These are phyloP conservation scores for Alternaria conjuncta DNA, from an alignment of 2,329 filamentous ascomycete species.

Conservation along the genomic window DNA sequence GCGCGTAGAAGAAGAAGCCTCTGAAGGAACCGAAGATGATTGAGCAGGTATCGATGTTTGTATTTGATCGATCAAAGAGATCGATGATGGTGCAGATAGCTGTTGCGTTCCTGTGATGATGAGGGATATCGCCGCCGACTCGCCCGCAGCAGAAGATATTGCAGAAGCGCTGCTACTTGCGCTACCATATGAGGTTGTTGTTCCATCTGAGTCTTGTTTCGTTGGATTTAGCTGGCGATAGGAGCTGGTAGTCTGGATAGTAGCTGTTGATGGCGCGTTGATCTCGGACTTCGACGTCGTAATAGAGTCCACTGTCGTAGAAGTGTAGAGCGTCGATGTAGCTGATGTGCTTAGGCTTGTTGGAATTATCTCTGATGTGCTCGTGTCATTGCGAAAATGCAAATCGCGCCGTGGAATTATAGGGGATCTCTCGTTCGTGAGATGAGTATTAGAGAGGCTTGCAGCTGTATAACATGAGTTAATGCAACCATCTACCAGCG, in stretches of 20 bases:
- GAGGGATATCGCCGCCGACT: not conserved
- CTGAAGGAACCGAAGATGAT: not conserved
- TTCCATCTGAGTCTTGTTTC: not conserved
- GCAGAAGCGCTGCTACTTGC: not conserved
- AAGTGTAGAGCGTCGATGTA: not conserved
- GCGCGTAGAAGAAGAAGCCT: not conserved
- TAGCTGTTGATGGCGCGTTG: not conserved
- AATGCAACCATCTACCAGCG: not conserved
- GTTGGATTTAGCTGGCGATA: not conserved
- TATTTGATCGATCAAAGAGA: not conserved
- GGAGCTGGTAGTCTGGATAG: not conserved
- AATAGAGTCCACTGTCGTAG: not conserved
- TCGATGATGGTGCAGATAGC: not conserved
- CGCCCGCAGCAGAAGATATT: not conserved
- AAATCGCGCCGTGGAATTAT: slow-evolving; percentile 10
- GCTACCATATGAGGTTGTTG: not conserved
- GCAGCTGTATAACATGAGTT: not conserved
- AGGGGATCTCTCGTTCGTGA: not conserved
- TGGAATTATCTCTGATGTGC: not conserved
- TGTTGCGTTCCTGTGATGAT: not conserved
- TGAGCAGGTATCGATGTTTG: not conserved
- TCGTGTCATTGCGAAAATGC: slow-evolving; percentile 13
- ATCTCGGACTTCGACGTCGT: not conserved
- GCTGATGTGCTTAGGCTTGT: not conserved
- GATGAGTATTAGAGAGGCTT: not conserved